phyloP scores from a whole-genome alignment of 495 filamentous ascomycete genomes.

The Penicillium parvum region DNA sequence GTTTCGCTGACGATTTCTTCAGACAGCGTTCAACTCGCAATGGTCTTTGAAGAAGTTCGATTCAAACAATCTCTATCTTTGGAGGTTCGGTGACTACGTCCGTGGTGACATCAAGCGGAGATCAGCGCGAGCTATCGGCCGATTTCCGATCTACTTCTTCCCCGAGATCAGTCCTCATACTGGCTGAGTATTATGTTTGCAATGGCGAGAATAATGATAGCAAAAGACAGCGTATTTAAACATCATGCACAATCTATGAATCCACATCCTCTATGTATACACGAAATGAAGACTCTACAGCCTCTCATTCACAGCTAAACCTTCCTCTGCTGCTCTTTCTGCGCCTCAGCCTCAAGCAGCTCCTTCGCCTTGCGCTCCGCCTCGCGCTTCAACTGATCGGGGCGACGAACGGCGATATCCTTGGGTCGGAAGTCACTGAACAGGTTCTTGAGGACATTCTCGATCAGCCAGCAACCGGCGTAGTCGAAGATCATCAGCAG shows the following conservation, averaged over 20 bases:
- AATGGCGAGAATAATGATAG: background rate
- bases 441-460: constrained; percentile 76
- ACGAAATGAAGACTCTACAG: constrained; percentile 8
- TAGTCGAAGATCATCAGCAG: constrained; percentile 86
- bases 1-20: background rate
- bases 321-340: constrained; percentile 43
- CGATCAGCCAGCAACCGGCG: constrained; percentile 79
- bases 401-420: constrained; percentile 82
- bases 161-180: too few relatives aligned
- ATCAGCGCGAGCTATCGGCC: too few relatives aligned
- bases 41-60: too few relatives aligned
- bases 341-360: constrained; percentile 48
- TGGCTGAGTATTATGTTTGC: too few relatives aligned
- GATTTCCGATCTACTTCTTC: too few relatives aligned
- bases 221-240: constrained; percentile 17
- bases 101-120: background rate
- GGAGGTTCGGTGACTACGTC: too few relatives aligned
- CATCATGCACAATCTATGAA: constrained; percentile 18
- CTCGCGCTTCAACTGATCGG: constrained; percentile 84
- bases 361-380: constrained; percentile 60
- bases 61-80: too few relatives aligned
- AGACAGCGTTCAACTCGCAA: too few relatives aligned
- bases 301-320: constrained; percentile 20
- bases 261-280: constrained; percentile 22
- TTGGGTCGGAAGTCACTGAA: constrained; percentile 94